Evolutionary conservation across 768 basidiomycete genomes (phyloP).

Genomic region (Crucibulum laeve): DNA sequence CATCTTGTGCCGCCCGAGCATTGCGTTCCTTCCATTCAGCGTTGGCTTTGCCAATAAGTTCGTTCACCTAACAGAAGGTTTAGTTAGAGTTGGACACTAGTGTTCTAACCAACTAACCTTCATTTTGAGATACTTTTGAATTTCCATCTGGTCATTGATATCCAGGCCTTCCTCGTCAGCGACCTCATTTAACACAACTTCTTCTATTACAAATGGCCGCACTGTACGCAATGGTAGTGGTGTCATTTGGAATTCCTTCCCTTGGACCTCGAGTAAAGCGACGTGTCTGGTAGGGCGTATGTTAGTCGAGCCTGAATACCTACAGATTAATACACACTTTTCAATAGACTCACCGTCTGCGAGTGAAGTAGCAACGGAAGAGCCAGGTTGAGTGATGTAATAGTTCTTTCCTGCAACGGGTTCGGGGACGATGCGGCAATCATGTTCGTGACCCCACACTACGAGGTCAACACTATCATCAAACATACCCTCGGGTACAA

Average conservation of each 20-base stretch:
- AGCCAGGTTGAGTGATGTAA: conserved; percentile 91
- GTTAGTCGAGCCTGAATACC: background rate
- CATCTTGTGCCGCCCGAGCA: conserved; percentile 51
- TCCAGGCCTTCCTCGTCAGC: conserved; percentile 77
- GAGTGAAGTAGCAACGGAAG: conserved; percentile 89
- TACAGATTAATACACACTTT: conserved; percentile 52
- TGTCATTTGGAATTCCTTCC: conserved; percentile 80
- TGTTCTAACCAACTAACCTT: conserved; percentile 38
- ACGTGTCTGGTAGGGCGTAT: conserved; percentile 63
- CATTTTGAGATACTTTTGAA: conserved; percentile 73
- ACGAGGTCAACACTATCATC: conserved; percentile 93
- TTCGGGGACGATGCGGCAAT: conserved; percentile 90
- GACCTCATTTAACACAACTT: conserved; percentile 67
- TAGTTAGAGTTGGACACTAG: background rate
- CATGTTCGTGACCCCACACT: conserved; percentile 99
- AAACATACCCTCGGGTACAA: conserved; percentile 95
- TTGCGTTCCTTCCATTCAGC: conserved; percentile 76
- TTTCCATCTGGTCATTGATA: conserved; percentile 75
- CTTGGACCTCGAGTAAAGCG: conserved; percentile 82
- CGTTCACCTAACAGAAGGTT: conserved; percentile 54
- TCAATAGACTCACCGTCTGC: conserved; percentile 90
- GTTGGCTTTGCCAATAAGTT: conserved; percentile 76
- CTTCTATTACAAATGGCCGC: conserved; percentile 89
- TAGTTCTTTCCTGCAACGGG: conserved; percentile 89
- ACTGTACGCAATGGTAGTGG: conserved; percentile 89